Conservation (phyloP, 306 rosid genomes). For the Ammopiptanthus mongolicus region DNA sequence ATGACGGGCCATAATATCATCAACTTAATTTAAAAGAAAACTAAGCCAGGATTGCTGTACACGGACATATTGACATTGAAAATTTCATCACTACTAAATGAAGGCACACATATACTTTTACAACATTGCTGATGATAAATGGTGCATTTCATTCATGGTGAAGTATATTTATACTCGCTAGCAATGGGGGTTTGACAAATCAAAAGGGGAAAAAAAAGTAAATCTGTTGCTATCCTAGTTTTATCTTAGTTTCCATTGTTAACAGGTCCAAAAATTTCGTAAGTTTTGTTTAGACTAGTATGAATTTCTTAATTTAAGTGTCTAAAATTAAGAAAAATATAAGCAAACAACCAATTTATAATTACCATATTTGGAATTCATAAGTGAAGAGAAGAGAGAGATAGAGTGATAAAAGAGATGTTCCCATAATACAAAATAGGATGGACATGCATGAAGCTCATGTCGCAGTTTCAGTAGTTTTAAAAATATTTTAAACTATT, state of each 20-base stretch:
- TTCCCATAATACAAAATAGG: neutral
- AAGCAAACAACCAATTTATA: constrained; percentile 3
- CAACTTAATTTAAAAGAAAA: neutral
- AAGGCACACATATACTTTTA: neutral
- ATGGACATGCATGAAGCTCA: neutral
- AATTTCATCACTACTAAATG: neutral
- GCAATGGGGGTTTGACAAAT: neutral
- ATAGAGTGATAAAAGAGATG: neutral
- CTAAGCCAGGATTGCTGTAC: neutral
- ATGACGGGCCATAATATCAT: neutral
- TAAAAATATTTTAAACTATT: neutral
- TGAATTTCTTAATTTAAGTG: neutral
- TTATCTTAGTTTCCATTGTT: neutral
- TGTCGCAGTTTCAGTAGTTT: neutral
- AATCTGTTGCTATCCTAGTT: neutral
- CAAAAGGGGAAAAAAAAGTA: neutral
- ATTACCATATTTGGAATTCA: neutral
- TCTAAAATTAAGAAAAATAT: neutral
- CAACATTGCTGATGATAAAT: neutral
- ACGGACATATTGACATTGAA: neutral
- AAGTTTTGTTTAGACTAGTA: neutral
- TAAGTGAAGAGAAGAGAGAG: neutral
- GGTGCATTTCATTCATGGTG: neutral
- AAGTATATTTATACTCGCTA: neutral
- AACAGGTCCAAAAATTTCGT: neutral